Percentiles rank a stretch among this genome's conserved stretches.
phyloP scores from a whole-genome alignment of 2,329 filamentous ascomycete species.

The Lachnum nothofagi region DNA sequence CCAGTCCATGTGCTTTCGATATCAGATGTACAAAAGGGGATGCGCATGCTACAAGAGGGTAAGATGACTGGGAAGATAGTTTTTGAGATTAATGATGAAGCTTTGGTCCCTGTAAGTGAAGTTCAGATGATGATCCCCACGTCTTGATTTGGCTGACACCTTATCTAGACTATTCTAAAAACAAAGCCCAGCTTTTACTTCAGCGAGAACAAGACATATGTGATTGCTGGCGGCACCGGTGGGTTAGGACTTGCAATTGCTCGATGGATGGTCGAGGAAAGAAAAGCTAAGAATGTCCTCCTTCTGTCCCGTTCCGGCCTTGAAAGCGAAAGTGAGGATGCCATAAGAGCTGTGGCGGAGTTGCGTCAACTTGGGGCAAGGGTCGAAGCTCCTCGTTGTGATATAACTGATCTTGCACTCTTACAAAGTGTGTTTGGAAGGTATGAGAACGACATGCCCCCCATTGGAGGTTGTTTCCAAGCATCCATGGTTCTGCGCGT shows the following conservation, averaged over 20 bases:
- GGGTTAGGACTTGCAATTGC: background rate
- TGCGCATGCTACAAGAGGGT: background rate
- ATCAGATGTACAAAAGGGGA: background rate
- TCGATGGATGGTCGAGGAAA: background rate
- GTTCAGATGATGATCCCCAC: background rate
- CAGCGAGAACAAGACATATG: background rate
- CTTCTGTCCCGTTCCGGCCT: background rate
- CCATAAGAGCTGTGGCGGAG: background rate
- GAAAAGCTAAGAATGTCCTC: background rate
- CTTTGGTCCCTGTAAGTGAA: background rate
- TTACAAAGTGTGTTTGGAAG: background rate
- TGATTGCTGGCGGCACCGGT: background rate
- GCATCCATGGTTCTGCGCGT: background rate
- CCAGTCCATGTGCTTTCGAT: background rate
- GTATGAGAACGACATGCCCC: background rate
- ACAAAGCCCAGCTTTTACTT: background rate
- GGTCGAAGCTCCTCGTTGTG: background rate
- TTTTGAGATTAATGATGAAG: background rate
- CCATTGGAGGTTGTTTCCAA: background rate
- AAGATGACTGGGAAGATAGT: background rate
- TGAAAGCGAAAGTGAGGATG: background rate
- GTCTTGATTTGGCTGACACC: background rate
- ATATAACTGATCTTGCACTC: background rate
- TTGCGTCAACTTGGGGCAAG: background rate
- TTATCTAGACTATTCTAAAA: background rate